Conservation (phyloP, 73 alveolate species). For the Paramecium sonneborni region DNA sequence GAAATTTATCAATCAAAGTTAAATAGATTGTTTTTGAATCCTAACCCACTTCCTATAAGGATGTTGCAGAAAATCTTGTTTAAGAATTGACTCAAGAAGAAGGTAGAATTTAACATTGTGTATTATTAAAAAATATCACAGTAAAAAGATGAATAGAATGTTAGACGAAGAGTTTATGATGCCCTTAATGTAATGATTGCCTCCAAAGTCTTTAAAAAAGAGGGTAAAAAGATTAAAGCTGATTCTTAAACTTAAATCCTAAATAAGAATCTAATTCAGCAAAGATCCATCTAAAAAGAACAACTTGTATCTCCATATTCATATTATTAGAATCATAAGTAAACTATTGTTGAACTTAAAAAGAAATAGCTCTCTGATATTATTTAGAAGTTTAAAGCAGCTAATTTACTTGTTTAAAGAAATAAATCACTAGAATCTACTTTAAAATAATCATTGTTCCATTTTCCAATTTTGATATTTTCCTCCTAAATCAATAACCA, state of each 20-base stretch:
- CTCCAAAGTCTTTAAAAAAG: conserved; percentile 77
- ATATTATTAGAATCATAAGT: not conserved
- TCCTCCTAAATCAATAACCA: not conserved
- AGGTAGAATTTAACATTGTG: conserved; percentile 25
- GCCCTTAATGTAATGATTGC: conserved; percentile 91
- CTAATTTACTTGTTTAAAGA: not conserved
- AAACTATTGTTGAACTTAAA: not conserved
- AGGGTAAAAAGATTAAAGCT: not conserved
- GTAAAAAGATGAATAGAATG: conserved; percentile 83
- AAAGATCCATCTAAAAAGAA: not conserved
- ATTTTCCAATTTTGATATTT: not conserved
- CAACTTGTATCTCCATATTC: not conserved
- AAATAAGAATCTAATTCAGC: not conserved
- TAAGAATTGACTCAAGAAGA: conserved; percentile 57
- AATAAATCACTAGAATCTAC: not conserved
- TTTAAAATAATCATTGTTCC: not conserved
- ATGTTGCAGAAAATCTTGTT: conserved; percentile 79
- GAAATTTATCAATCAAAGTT: conserved; percentile 77
- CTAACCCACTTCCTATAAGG: conserved; percentile 77
- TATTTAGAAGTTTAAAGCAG: not conserved
- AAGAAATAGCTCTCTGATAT: not conserved
- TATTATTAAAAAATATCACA: no score
- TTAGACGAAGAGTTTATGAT: conserved; percentile 90
- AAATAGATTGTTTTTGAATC: conserved; percentile 71
- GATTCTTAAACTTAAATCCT: no score